Evolutionary conservation across 177 flowering plant species (phyloP).

Genomic region (Vitis hybrid): DNA sequence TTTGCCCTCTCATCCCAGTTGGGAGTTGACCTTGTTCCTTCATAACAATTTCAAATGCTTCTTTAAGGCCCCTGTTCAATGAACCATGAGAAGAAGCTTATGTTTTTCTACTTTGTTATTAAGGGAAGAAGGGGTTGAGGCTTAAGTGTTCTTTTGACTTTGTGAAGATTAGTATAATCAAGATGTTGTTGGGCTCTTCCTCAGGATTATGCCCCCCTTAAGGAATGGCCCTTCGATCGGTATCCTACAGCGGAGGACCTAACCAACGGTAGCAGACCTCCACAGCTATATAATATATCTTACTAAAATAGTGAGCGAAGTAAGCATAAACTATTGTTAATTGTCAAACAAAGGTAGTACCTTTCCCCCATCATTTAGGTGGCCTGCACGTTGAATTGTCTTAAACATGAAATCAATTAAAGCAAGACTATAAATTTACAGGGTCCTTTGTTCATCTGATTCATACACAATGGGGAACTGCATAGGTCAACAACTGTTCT

Average conservation of each 20-base stretch:
- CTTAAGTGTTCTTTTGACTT: too few relatives aligned
- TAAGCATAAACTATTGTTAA: background rate
- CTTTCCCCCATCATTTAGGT: background rate
- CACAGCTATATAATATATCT: too few relatives aligned
- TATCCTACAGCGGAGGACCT: too few relatives aligned
- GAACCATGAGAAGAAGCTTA: slow-evolving; percentile 6
- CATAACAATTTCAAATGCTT: background rate
- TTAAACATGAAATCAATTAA: slow-evolving; percentile 5
- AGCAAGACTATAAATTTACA: slow-evolving; percentile 1
- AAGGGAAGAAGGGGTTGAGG: too few relatives aligned
- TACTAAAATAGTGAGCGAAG: background rate
- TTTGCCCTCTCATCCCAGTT: background rate
- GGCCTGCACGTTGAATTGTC: slow-evolving; percentile 35
- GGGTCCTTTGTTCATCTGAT: background rate
- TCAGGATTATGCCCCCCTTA: too few relatives aligned
- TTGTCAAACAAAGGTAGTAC: background rate
- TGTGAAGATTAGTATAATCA: too few relatives aligned
- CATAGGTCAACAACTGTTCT: slow-evolving; percentile 11
- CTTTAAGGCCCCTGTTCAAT: background rate
- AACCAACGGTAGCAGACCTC: too few relatives aligned
- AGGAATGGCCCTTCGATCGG: too few relatives aligned
- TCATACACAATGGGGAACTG: slow-evolving; percentile 45
- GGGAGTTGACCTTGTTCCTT: background rate
- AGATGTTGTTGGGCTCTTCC: too few relatives aligned
- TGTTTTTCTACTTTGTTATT: background rate